A percentile compares a stretch with the other conserved stretches of the same genome.
Evolutionary conservation across 202 grass and related monocot genomes (phyloP).

Genomic region (Saccharum hybrid): DNA sequence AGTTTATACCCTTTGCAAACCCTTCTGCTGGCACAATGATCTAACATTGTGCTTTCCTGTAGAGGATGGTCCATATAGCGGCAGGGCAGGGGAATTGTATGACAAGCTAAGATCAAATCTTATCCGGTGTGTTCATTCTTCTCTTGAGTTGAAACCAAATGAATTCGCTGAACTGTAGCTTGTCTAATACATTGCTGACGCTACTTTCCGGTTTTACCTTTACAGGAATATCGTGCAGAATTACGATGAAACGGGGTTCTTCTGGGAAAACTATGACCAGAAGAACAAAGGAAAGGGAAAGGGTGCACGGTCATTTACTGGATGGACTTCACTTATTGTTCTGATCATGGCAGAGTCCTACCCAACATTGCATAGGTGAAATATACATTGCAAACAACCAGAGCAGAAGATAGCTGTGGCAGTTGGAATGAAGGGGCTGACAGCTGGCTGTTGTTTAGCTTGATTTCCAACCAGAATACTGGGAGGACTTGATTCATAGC

Average conservation of each 20-base stretch:
- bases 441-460: neutral
- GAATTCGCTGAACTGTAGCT: neutral
- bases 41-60: slow-evolving; percentile 18
- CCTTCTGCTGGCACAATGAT: neutral
- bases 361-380: slow-evolving; percentile 70
- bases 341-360: slow-evolving; percentile 89
- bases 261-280: slow-evolving; percentile 97
- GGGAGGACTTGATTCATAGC: slow-evolving; percentile 3
- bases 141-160: slow-evolving; percentile 16
- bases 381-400: slow-evolving; percentile 5
- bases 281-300: slow-evolving; percentile 86
- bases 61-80: slow-evolving; percentile 84
- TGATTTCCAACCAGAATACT: neutral
- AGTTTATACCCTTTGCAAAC: neutral
- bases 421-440: neutral
- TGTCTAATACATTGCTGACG: slow-evolving; percentile 21
- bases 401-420: neutral
- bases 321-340: slow-evolving; percentile 88
- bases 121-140: slow-evolving; percentile 58
- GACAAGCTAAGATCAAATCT: slow-evolving; percentile 84
- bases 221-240: slow-evolving; percentile 78
- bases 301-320: slow-evolving; percentile 85
- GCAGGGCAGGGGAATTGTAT: slow-evolving; percentile 61
- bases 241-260: slow-evolving; percentile 79
- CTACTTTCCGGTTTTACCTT: neutral